Conservation (phyloP, 148 eudicot species). For the Silene latifolia region DNA sequence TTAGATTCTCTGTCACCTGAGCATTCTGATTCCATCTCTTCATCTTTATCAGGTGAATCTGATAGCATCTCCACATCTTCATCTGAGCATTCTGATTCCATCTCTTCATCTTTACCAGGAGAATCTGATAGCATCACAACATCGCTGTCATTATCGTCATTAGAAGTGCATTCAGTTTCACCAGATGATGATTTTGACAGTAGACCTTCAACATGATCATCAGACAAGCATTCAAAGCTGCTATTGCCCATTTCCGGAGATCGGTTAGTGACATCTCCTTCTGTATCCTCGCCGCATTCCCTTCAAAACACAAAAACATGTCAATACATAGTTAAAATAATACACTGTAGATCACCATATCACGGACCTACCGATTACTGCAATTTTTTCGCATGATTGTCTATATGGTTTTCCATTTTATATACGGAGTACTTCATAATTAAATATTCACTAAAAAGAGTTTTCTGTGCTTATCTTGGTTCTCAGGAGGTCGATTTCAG, state of each 20-base stretch:
- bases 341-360: background rate
- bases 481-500: background rate
- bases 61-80: too few species aligned
- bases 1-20: background rate
- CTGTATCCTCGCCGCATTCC: background rate
- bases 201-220: conserved; percentile 7
- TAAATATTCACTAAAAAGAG: background rate
- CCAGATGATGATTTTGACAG: conserved; percentile 10
- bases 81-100: conserved; percentile 12
- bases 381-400: too few species aligned
- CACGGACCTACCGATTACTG: background rate
- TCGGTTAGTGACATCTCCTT: background rate
- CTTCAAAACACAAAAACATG: background rate
- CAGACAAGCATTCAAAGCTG: background rate
- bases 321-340: background rate
- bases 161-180: background rate
- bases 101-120: conserved; percentile 10
- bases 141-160: background rate
- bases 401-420: too few species aligned
- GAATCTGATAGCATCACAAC: conserved; percentile 14
- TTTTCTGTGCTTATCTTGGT: too few species aligned
- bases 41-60: too few species aligned
- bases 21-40: too few species aligned
- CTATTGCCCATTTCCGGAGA: background rate
- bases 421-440: background rate